Percentiles rank a stretch among this genome's conserved stretches.
phyloP scores from a whole-genome alignment of 768 basidiomycete genomes.

The Suillus weaverae region DNA sequence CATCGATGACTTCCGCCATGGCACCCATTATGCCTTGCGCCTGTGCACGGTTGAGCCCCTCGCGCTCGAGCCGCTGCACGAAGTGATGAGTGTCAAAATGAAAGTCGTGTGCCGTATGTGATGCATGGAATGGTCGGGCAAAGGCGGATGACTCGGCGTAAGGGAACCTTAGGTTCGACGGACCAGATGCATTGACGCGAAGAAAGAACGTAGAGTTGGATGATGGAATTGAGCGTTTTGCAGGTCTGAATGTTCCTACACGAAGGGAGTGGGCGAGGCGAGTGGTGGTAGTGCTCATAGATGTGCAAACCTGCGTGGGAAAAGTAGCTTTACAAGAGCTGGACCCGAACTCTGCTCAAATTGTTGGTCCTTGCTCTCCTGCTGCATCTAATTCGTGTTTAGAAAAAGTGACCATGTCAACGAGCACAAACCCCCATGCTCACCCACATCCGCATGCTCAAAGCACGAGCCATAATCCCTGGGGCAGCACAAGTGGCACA shows the following conservation, averaged over 20 bases:
- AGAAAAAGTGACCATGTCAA: slow-evolving; percentile 24
- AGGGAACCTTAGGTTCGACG: background rate
- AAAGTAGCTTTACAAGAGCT: background rate
- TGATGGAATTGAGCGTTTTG: slow-evolving; percentile 8
- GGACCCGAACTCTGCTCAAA: background rate
- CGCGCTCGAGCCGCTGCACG: slow-evolving; percentile 84
- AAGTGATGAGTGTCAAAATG: slow-evolving; percentile 97
- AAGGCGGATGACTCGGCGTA: background rate
- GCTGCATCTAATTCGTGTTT: background rate
- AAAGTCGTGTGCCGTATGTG: slow-evolving; percentile 44
- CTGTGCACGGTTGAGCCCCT: slow-evolving; percentile 87
- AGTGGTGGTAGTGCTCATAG: slow-evolving; percentile 14
- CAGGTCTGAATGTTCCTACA: slow-evolving; percentile 8
- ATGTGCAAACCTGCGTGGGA: slow-evolving; percentile 22
- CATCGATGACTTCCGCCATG: slow-evolving; percentile 96
- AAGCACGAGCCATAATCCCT: slow-evolving; percentile 43
- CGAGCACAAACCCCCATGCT: slow-evolving; percentile 32
- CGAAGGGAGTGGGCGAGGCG: slow-evolving; percentile 8
- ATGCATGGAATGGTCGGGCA: slow-evolving; percentile 31
- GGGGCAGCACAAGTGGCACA: slow-evolving; percentile 45
- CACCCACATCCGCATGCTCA: slow-evolving; percentile 37
- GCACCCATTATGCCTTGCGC: slow-evolving; percentile 97
- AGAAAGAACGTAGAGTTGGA: background rate
- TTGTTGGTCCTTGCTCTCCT: background rate
- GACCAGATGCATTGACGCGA: background rate